phyloP scores from a whole-genome alignment of 352 stramenopile species.

The Blastocystis sp. region DNA sequence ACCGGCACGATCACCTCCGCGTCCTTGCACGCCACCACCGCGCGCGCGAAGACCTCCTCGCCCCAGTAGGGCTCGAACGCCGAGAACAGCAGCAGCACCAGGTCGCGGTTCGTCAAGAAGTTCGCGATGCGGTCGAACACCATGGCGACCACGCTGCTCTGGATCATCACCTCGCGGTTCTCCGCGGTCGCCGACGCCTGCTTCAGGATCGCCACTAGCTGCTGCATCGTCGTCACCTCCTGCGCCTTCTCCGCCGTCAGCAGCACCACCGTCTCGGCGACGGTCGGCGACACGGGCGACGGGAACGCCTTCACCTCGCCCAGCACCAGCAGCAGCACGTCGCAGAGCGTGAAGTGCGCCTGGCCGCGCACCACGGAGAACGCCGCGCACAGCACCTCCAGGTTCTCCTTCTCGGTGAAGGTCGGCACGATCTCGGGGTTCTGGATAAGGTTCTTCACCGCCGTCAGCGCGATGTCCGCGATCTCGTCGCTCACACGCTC shows the following conservation, averaged over 20 bases:
- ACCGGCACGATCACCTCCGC: slow-evolving; percentile 30
- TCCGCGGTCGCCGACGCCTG: neutral
- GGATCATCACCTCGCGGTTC: slow-evolving; percentile 25
- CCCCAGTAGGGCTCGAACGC: slow-evolving; percentile 30
- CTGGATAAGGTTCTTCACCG: slow-evolving; percentile 47
- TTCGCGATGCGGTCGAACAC: slow-evolving; percentile 17
- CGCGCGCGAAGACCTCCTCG: slow-evolving; percentile 45
- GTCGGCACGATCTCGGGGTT: slow-evolving; percentile 50
- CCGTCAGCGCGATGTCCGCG: slow-evolving; percentile 19
- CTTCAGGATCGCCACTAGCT: slow-evolving; percentile 21
- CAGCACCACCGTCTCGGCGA: slow-evolving; percentile 38
- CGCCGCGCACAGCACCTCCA: slow-evolving; percentile 13
- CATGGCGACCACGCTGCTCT: slow-evolving; percentile 46
- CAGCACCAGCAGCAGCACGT: slow-evolving; percentile 54
- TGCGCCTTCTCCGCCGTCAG: slow-evolving; percentile 54
- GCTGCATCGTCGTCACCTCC: slow-evolving; percentile 28
- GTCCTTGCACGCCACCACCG: neutral
- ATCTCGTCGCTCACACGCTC: slow-evolving; percentile 43
- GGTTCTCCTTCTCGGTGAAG: slow-evolving; percentile 50
- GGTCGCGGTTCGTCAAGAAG: slow-evolving; percentile 52
- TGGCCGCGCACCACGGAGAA: slow-evolving; percentile 41
- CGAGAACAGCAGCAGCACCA: slow-evolving; percentile 45
- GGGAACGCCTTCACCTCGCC: slow-evolving; percentile 44
- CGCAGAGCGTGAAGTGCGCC: slow-evolving; percentile 45
- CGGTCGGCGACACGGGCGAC: neutral